A percentile compares a stretch with the other conserved stretches of the same genome.
Evolutionary conservation across 331 rosid species (phyloP).

Genomic region (Prunus yedoensis): DNA sequence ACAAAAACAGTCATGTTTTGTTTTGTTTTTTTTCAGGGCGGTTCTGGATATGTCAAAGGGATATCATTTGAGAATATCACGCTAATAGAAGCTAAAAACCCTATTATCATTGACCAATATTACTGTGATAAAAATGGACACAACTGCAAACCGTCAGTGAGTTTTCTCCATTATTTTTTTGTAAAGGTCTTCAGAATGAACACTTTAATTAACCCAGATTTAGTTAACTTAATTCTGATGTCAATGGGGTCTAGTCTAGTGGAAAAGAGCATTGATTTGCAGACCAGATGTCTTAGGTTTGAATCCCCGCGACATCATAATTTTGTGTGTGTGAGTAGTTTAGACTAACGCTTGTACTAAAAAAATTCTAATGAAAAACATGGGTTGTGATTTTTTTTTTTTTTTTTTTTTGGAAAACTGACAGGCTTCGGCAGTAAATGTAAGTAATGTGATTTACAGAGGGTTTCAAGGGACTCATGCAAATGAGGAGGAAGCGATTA

Average conservation of each 20-base stretch:
- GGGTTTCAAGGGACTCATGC: slow-evolving; percentile 8
- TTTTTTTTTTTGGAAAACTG: no score
- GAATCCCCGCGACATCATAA: rapidly evolving
- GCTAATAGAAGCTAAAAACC: neutral
- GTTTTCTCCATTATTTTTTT: neutral
- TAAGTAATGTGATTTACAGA: slow-evolving; percentile 6
- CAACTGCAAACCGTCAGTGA: neutral
- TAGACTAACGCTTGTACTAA: no score
- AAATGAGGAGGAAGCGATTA: neutral
- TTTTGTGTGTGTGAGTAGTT: no score
- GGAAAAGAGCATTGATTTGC: no score
- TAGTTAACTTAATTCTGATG: no score
- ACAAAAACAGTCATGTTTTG: no score
- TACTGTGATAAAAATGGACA: neutral
- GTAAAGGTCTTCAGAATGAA: no score
- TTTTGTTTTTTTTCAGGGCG: neutral
- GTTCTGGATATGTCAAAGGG: slow-evolving; percentile 8
- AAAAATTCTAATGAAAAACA: no score
- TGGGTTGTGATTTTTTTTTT: no score
- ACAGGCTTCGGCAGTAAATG: neutral
- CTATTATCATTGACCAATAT: slow-evolving; percentile 16
- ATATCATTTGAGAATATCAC: slow-evolving; percentile 11
- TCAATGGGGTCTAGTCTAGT: no score
- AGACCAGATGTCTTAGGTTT: rapidly evolving
- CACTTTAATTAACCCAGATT: no score